Evolutionary conservation across 306 rosid genomes (phyloP), one percentile per base, ranked within the genome.

Genomic region (Vicia faba): DNA sequence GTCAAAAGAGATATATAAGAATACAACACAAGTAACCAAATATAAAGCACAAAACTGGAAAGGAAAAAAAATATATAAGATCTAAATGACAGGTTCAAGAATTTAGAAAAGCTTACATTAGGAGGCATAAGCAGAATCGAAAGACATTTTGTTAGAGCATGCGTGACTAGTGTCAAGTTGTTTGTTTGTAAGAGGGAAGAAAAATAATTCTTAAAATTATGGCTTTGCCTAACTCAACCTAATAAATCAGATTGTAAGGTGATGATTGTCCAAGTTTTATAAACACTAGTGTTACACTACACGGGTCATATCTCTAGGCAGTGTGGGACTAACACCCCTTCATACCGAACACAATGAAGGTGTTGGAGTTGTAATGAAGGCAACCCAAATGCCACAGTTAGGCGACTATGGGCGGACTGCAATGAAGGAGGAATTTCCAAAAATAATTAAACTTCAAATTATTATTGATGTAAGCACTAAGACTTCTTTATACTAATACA

Each of bases 1-100:
- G 73, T 33, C 39, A 19, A 63, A 69, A 67, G 44, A 38, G 53
- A 70, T 13, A 45, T 38, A 59, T 50, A 66, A 54, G 72, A 72
- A 56, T 41, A 50, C 68, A 61, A 62, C 66, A 43, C 69, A 66
- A 51, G 53, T 33, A 75, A 64, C 28, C 31, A 67, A 35, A 44
- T 35, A 70, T 10, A 70, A 26, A 36, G 36, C 49, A 25, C 1
- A 35, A 36, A 16, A 36, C 13, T 15, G 1, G 49, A 33, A 46
- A 49, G 0, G n/a, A 12, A 14, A 61, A 28, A 33, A 1, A 13
- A 39, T 9, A 29, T 11, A 61, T 18, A 12, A 3, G 53, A 5
- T 63, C 33, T 18, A 18, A 48, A 11, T 43, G 14, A 70, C 15
- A 28, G 26, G 28, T 45, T 18, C 5, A 36, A 57, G 41, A 50